Percentiles rank a stretch among this genome's conserved stretches.
Evolutionary conservation across 495 filamentous ascomycete genomes (phyloP).

Genomic region (Penicillium atrosanguineum): DNA sequence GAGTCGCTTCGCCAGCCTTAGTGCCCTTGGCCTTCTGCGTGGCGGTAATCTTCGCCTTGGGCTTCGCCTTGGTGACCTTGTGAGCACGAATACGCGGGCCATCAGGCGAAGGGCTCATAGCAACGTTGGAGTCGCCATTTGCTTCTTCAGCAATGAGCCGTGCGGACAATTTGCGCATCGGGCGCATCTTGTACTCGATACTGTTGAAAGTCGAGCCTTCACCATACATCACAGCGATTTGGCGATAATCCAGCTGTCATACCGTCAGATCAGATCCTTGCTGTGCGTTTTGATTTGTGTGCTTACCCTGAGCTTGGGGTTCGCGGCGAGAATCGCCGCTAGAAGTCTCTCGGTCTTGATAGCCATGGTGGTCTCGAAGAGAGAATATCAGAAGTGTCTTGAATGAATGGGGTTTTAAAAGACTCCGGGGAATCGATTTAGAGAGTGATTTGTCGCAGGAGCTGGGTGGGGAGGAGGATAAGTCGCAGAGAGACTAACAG

Average conservation of each 20-base stretch:
- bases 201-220: neutral
- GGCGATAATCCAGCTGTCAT: neutral
- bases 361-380: neutral
- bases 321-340: neutral
- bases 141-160: neutral
- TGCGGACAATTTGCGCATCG: neutral
- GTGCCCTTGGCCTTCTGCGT: neutral
- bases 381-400: neutral
- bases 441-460: too few relatives aligned
- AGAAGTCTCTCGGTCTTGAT: neutral
- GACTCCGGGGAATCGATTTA: too few relatives aligned
- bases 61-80: neutral
- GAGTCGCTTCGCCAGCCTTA: neutral
- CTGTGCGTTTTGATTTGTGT: neutral
- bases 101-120: neutral
- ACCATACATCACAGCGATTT: neutral
- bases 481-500: too few relatives aligned
- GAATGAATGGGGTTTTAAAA: too few relatives aligned
- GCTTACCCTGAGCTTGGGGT: neutral
- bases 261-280: neutral
- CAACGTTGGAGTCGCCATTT: neutral
- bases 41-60: neutral
- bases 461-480: too few relatives aligned
- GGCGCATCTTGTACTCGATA: conserved; percentile 1
- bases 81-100: neutral